Evolutionary conservation across 257 asterid species (phyloP).

Genomic region (Solanum infundibuliforme): DNA sequence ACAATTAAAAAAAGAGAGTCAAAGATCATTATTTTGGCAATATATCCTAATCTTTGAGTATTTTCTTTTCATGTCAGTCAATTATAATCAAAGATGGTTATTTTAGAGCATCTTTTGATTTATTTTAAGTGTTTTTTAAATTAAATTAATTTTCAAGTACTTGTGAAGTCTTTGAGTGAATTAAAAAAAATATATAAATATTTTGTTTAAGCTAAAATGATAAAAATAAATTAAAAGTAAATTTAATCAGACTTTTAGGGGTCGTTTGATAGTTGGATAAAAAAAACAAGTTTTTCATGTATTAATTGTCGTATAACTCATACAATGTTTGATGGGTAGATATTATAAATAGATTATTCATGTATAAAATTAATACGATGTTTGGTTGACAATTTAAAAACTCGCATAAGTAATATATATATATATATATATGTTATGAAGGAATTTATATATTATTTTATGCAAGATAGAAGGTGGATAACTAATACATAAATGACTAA

Average conservation of each 20-base stretch:
- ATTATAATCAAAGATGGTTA: not conserved
- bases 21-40: not conserved
- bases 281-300: not conserved
- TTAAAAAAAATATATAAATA: no score
- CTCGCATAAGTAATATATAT: no score
- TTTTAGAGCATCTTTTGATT: no score
- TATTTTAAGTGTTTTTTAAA: not conserved
- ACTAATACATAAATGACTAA: no score
- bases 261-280: not conserved
- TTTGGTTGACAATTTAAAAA: not conserved
- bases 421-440: no score
- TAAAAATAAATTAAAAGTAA: no score
- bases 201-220: no score
- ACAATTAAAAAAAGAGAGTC: not conserved
- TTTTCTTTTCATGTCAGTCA: not conserved
- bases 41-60: not conserved
- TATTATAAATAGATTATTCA: not conserved
- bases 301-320: no score
- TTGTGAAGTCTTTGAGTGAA: not conserved
- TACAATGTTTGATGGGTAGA: no score
- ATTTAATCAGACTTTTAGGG: no score
- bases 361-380: not conserved
- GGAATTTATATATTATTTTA: not conserved
- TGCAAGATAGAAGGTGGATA: not conserved
- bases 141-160: no score